phyloP scores from a whole-genome alignment of 495 filamentous ascomycete genomes.

The Talaromyces ruber region DNA sequence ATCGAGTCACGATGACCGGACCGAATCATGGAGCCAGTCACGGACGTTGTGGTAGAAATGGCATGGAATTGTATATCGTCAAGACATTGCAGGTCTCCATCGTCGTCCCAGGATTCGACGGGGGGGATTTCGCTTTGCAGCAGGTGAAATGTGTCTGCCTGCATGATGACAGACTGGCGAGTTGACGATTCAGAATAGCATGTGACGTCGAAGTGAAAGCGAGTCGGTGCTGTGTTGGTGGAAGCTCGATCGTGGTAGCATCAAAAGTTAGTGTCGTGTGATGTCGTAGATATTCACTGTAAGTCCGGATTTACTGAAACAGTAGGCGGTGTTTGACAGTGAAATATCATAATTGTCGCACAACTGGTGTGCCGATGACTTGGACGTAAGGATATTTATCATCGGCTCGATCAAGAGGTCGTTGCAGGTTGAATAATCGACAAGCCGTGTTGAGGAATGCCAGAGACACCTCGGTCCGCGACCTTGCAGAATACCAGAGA shows the following conservation, averaged over 20 bases:
- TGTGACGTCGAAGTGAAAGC: not conserved
- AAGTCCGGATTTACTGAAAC: not conserved
- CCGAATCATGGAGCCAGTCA: conserved; percentile 38
- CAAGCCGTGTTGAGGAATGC: conserved; percentile 5
- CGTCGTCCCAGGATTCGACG: conserved; percentile 86
- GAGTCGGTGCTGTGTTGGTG: not conserved
- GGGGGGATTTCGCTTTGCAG: conserved; percentile 46
- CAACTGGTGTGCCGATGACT: not conserved
- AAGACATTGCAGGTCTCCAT: conserved; percentile 66
- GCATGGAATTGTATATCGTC: conserved; percentile 62
- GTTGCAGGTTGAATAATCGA: not conserved
- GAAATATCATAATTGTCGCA: not conserved
- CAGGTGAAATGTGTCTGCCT: conserved; percentile 47
- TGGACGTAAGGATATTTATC: not conserved
- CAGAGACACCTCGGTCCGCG: not conserved
- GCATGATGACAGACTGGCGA: conserved; percentile 31
- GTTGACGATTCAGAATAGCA: not conserved
- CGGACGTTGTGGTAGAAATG: conserved; percentile 50
- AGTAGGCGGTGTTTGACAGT: not conserved
- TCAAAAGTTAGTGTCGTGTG: not conserved
- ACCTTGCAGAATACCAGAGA: not conserved
- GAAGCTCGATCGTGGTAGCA: not conserved
- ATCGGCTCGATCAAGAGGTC: not conserved
- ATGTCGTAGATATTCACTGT: not conserved
- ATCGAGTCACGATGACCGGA: conserved; percentile 61